Evolutionary conservation across 2,329 filamentous ascomycete species (phyloP).

Genomic region (Stagonosporopsis cucurbitacearum): DNA sequence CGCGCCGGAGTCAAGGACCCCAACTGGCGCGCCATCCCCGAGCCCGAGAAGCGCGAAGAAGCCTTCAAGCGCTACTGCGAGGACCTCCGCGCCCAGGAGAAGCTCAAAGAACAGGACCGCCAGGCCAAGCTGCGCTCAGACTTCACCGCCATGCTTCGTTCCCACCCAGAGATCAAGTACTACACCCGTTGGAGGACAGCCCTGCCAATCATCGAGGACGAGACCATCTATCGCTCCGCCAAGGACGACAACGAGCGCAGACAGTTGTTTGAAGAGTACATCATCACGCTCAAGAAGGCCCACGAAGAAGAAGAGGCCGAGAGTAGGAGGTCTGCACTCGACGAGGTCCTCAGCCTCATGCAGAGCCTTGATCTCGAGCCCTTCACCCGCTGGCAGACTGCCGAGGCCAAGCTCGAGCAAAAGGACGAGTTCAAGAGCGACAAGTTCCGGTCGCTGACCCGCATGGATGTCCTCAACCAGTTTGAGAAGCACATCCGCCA

Average conservation of each 20-base stretch:
- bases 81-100: constrained; percentile 89
- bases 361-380: constrained; percentile 84
- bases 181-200: constrained; percentile 98
- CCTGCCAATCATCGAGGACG: constrained; percentile 88
- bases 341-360: constrained; percentile 79
- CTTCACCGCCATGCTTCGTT: constrained; percentile 94
- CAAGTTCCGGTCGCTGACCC: constrained; percentile 84
- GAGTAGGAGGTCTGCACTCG: constrained; percentile 79
- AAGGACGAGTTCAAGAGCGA: constrained; percentile 78
- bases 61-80: constrained; percentile 96
- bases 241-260: constrained; percentile 86
- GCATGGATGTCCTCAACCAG: constrained; percentile 86
- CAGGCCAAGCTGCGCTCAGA: constrained; percentile 89
- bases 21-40: constrained; percentile 90
- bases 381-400: constrained; percentile 93
- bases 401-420: constrained; percentile 79
- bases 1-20: constrained; percentile 85
- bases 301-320: constrained; percentile 77
- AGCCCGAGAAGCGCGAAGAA: constrained; percentile 86
- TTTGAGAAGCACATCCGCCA: constrained; percentile 96
- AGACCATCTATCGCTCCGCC: constrained; percentile 93
- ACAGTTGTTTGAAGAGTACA: constrained; percentile 92
- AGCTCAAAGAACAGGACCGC: constrained; percentile 91
- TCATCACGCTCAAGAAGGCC: constrained; percentile 79
- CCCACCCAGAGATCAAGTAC: constrained; percentile 95